Evolutionary conservation across 257 asterid species (phyloP).

Genomic region (Nicotiana tomentosiformis): DNA sequence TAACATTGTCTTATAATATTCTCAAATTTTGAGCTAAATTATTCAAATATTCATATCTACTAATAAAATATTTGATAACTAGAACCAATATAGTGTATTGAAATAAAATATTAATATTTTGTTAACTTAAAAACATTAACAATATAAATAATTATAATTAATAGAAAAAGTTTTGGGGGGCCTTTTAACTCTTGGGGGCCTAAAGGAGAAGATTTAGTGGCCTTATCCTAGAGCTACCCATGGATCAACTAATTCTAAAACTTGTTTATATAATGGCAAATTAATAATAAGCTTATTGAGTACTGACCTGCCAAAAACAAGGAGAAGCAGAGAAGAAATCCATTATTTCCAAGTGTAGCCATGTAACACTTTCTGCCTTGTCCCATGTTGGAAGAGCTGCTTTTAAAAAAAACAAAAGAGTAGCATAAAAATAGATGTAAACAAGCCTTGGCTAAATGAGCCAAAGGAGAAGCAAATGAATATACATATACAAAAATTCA

Average conservation of each 20-base stretch:
- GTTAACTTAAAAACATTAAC: no score
- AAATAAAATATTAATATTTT: no score
- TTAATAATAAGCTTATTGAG: neutral
- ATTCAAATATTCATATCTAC: no score
- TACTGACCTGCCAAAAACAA: slow-evolving; percentile 7
- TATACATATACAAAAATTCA: neutral
- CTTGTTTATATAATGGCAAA: neutral
- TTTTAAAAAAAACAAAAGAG: neutral
- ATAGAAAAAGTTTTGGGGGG: no score
- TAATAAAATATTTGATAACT: no score
- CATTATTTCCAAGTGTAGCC: neutral
- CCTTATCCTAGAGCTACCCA: no score
- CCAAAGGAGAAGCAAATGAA: neutral
- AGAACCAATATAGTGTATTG: no score
- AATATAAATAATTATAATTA: no score
- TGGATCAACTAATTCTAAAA: neutral
- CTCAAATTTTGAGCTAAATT: no score
- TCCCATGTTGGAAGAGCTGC: neutral
- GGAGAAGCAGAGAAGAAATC: neutral
- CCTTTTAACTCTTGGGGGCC: no score
- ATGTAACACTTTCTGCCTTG: neutral
- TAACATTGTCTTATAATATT: no score
- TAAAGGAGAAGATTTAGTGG: no score
- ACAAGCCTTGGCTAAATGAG: neutral
- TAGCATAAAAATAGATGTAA: neutral